Conservation (phyloP, 2,329 filamentous ascomycete species). For the Hyphodiscus sp. region DNA sequence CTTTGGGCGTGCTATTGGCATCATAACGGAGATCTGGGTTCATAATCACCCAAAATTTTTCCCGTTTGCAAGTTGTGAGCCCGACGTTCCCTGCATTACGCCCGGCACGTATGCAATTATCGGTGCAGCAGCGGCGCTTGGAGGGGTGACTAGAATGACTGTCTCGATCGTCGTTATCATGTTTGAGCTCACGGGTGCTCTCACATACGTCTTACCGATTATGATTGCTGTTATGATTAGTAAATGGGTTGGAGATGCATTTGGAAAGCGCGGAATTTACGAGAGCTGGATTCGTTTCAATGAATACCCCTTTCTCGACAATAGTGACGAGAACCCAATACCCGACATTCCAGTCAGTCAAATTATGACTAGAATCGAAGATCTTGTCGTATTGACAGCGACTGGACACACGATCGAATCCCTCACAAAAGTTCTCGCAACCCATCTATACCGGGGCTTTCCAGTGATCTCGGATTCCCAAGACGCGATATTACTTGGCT, state of each 20-base stretch:
- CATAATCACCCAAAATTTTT: conserved; percentile 69
- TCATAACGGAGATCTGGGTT: conserved; percentile 85
- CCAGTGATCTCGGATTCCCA: conserved; percentile 77
- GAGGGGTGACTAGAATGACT: conserved; percentile 91
- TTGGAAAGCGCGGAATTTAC: conserved; percentile 90
- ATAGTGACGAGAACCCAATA: conserved; percentile 69
- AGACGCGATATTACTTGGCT: conserved; percentile 77
- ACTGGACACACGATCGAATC: conserved; percentile 80
- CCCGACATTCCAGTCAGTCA: conserved; percentile 81
- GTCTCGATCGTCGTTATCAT: conserved; percentile 99
- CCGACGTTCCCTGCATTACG: conserved; percentile 81
- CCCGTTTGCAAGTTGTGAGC: conserved; percentile 73
- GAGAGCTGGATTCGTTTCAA: conserved; percentile 97
- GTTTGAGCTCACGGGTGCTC: conserved; percentile 94
- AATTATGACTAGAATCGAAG: conserved; percentile 89
- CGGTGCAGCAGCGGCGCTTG: conserved; percentile 88
- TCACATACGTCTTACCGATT: conserved; percentile 95
- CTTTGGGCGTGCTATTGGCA: conserved; percentile 81
- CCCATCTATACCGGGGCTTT: conserved; percentile 81
- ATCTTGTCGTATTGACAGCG: conserved; percentile 80
- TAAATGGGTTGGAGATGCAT: conserved; percentile 97
- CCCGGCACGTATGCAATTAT: conserved; percentile 96
- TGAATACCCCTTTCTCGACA: conserved; percentile 92
- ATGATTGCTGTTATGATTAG: conserved; percentile 98
- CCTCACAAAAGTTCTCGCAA: conserved; percentile 62